Conservation (phyloP, 176 grass and related monocot genomes). For the Triticum dicoccoides region DNA sequence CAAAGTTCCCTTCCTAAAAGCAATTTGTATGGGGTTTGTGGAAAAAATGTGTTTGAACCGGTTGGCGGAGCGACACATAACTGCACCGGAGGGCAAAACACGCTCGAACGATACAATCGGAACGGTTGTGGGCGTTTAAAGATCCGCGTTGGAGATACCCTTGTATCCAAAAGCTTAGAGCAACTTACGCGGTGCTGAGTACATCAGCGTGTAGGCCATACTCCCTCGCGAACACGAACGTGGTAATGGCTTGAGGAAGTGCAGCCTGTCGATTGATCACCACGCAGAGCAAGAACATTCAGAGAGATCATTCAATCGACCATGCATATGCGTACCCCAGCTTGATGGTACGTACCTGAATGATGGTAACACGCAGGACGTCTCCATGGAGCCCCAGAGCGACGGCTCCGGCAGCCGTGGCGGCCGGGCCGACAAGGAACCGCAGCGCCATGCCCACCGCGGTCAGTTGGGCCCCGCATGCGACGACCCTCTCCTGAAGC, state of each 20-base stretch:
- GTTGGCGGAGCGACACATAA: too few species aligned
- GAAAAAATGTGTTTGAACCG: too few species aligned
- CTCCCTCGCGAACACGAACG: slow-evolving; percentile 73
- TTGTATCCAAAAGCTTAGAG: background rate
- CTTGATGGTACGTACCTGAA: slow-evolving; percentile 39
- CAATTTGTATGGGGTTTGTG: too few species aligned
- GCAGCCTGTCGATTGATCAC: slow-evolving; percentile 39
- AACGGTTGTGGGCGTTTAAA: too few species aligned
- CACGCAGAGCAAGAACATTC: background rate
- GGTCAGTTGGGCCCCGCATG: slow-evolving; percentile 47
- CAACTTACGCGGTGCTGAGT: slow-evolving; percentile 53
- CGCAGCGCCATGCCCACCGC: slow-evolving; percentile 53
- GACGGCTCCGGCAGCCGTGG: background rate
- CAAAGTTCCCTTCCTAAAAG: too few species aligned
- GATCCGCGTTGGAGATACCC: too few species aligned
- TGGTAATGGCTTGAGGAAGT: slow-evolving; percentile 58
- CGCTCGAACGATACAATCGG: too few species aligned
- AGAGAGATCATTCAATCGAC: too few species aligned
- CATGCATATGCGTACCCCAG: too few species aligned
- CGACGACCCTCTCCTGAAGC: slow-evolving; percentile 55
- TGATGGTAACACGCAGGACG: slow-evolving; percentile 47
- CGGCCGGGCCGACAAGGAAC: slow-evolving; percentile 45
- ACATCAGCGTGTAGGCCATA: slow-evolving; percentile 69
- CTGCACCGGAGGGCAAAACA: too few species aligned
- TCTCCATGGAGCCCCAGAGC: slow-evolving; percentile 32